phyloP scores from a whole-genome alignment of 2,329 filamentous ascomycete genomes.

The Colletotrichum orbiculare region DNA sequence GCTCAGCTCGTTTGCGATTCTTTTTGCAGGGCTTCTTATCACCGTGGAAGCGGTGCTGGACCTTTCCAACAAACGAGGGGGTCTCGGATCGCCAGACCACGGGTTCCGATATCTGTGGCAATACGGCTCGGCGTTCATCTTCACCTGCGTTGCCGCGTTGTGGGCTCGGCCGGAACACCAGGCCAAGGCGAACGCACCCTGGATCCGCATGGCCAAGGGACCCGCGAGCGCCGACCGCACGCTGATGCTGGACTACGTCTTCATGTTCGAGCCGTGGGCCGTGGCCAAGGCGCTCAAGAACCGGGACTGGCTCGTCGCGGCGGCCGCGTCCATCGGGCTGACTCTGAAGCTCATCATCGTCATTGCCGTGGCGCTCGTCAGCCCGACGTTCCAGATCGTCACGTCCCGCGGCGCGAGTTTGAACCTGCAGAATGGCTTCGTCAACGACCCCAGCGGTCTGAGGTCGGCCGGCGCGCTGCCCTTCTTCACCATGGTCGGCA shows the following conservation, averaged over 20 bases:
- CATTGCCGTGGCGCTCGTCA: conserved; percentile 50
- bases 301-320: conserved; percentile 48
- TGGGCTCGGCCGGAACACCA: conserved; percentile 54
- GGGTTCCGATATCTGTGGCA: conserved; percentile 50
- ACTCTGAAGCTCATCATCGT: conserved; percentile 48
- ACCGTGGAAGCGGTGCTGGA: conserved; percentile 45
- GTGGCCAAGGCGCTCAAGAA: conserved; percentile 45
- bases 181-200: conserved; percentile 50
- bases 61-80: conserved; percentile 45
- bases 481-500: conserved; percentile 47
- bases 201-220: conserved; percentile 47
- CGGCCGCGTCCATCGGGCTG: conserved; percentile 41
- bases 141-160: conserved; percentile 46
- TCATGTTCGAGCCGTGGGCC: conserved; percentile 44
- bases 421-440: conserved; percentile 44
- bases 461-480: conserved; percentile 43
- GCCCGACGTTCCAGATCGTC: conserved; percentile 44
- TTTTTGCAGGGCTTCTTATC: conserved; percentile 44
- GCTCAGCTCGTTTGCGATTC: conserved; percentile 43
- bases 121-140: conserved; percentile 47
- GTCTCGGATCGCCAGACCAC: conserved; percentile 42
- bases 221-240: conserved; percentile 45
- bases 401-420: conserved; percentile 41
- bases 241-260: conserved; percentile 50
- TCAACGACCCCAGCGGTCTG: conserved; percentile 41